These are phyloP conservation scores for Salvia rosmarinus DNA, from an alignment of 257 asterid genomes.

Conservation along the genomic window DNA sequence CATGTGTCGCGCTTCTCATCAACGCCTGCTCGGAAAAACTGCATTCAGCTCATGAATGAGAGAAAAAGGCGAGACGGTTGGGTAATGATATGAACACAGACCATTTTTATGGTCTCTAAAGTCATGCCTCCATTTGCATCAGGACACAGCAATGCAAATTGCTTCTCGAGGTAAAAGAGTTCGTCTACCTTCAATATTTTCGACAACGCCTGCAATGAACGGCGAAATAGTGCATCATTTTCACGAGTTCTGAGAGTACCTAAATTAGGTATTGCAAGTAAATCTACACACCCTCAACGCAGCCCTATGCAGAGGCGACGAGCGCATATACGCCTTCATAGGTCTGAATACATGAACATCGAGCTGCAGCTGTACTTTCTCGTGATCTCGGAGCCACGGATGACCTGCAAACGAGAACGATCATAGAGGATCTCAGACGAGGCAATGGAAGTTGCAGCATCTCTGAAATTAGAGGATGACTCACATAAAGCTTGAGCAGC, in stretches of 20 bases:
- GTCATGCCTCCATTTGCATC: slow-evolving; percentile 44
- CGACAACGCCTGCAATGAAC: slow-evolving; percentile 43
- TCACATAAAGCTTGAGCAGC: slow-evolving; percentile 79
- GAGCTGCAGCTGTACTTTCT: slow-evolving; percentile 42
- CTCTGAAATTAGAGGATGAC: slow-evolving; percentile 24
- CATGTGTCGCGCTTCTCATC: slow-evolving; percentile 51
- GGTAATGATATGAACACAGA: slow-evolving; percentile 6
- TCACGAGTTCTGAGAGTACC: neutral
- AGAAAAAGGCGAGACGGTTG: neutral
- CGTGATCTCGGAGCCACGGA: slow-evolving; percentile 63
- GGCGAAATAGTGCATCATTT: neutral
- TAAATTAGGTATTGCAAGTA: too few relatives aligned
- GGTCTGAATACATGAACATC: slow-evolving; percentile 59
- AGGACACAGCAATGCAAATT: slow-evolving; percentile 39
- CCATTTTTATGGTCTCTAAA: slow-evolving; percentile 41
- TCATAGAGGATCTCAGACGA: slow-evolving; percentile 14
- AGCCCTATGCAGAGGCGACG: slow-evolving; percentile 72
- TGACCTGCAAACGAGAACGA: slow-evolving; percentile 55
- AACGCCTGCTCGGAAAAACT: slow-evolving; percentile 52
- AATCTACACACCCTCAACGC: slow-evolving; percentile 57
- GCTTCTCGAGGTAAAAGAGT: slow-evolving; percentile 41
- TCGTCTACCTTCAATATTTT: slow-evolving; percentile 36
- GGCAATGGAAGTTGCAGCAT: slow-evolving; percentile 1
- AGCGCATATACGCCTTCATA: slow-evolving; percentile 67
- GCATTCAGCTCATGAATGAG: neutral